Percentiles rank a stretch among this genome's conserved stretches.
phyloP scores from a whole-genome alignment of 306 rosid genomes.

The Trifolium dubium region DNA sequence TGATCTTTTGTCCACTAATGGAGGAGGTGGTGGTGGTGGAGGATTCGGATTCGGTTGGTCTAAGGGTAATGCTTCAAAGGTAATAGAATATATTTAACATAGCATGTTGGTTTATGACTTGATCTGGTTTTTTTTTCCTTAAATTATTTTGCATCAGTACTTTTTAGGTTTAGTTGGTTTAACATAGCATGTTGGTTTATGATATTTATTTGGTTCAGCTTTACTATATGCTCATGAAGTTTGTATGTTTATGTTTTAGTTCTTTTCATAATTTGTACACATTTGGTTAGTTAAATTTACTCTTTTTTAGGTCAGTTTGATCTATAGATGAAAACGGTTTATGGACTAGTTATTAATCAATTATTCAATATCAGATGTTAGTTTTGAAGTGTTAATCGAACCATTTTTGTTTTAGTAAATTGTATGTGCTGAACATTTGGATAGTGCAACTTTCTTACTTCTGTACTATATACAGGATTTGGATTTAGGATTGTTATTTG shows the following conservation, averaged over 20 bases:
- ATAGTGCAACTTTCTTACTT: background rate
- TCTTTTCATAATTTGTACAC: slow-evolving; percentile 1
- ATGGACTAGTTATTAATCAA: background rate
- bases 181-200: too few relatives aligned
- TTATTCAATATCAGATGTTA: background rate
- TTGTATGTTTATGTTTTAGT: background rate
- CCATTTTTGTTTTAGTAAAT: background rate
- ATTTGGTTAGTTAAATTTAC: background rate
- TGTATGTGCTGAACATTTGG: slow-evolving; percentile 21
- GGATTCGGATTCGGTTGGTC: slow-evolving; percentile 90
- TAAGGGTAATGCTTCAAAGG: slow-evolving; percentile 84
- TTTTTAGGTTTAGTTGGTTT: background rate
- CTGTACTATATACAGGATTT: too few relatives aligned
- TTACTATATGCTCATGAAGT: background rate
- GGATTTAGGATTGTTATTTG: too few relatives aligned
- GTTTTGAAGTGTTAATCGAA: background rate
- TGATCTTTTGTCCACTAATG: slow-evolving; percentile 76
- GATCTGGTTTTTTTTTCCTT: background rate
- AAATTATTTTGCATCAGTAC: background rate
- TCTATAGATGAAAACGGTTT: background rate
- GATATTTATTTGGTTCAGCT: slow-evolving; percentile 13
- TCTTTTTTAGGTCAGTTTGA: background rate
- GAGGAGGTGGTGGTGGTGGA: slow-evolving; percentile 61
- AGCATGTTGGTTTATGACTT: slow-evolving; percentile 5
- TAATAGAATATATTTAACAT: slow-evolving; percentile 38